Conservation (phyloP, 2,329 filamentous ascomycete species). For the Sporothrix inflata region DNA sequence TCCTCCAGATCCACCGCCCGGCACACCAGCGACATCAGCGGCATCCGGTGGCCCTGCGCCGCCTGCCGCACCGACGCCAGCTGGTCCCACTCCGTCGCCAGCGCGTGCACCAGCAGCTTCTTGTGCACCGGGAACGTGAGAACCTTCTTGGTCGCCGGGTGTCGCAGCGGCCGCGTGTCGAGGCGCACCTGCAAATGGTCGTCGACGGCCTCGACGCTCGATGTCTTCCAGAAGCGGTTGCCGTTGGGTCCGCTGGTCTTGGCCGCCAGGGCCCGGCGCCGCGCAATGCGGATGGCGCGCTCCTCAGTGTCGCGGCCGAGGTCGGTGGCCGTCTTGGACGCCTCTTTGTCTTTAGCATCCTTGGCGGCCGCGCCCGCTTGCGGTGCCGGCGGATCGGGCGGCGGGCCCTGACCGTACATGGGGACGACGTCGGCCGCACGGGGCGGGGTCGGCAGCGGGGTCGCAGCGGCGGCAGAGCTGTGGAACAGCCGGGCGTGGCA, state of each 20-base stretch:
- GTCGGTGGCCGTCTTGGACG: slow-evolving; percentile 33
- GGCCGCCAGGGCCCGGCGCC: slow-evolving; percentile 58
- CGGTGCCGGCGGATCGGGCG: slow-evolving; percentile 57
- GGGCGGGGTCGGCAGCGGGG: not conserved
- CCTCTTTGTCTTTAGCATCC: slow-evolving; percentile 6
- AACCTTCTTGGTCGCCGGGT: slow-evolving; percentile 70
- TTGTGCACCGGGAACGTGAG: slow-evolving; percentile 75
- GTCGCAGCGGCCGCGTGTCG: slow-evolving; percentile 76
- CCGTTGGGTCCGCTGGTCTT: slow-evolving; percentile 43
- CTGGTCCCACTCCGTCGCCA: slow-evolving; percentile 92
- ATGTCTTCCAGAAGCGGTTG: slow-evolving; percentile 84
- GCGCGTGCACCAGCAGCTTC: slow-evolving; percentile 77
- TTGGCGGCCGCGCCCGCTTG: not conserved
- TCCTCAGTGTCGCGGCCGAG: slow-evolving; percentile 46
- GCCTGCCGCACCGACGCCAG: slow-evolving; percentile 82
- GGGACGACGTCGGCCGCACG: slow-evolving; percentile 53
- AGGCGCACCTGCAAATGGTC: slow-evolving; percentile 62
- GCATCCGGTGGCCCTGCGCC: slow-evolving; percentile 83
- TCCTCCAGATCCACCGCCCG: slow-evolving; percentile 79
- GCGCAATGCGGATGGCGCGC: slow-evolving; percentile 47
- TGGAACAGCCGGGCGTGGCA: not conserved
- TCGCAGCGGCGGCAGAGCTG: not conserved
- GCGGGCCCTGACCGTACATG: slow-evolving; percentile 61
- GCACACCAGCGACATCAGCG: slow-evolving; percentile 81
- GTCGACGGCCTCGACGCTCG: slow-evolving; percentile 67